Conservation (phyloP, 495 filamentous ascomycete genomes). For the Evernia prunastri region DNA sequence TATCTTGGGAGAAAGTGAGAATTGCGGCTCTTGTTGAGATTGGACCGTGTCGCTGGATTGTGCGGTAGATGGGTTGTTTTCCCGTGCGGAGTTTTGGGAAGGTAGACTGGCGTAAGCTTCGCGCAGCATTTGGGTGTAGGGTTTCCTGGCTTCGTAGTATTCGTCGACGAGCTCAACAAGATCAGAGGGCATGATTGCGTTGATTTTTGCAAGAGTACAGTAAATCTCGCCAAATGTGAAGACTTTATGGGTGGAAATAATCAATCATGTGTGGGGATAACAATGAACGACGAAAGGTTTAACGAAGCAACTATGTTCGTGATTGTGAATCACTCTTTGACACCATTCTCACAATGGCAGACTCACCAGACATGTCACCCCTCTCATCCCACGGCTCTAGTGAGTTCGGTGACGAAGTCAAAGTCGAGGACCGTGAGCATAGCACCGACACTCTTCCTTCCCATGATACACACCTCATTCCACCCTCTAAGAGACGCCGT, state of each 20-base stretch:
- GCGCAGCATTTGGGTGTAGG: conserved; percentile 2
- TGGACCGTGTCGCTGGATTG: not conserved
- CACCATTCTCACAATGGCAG: conserved; percentile 35
- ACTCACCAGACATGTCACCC: conserved; percentile 28
- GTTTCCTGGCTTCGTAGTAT: conserved; percentile 11
- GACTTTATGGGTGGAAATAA: not conserved
- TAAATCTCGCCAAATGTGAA: not conserved
- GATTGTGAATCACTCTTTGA: not conserved
- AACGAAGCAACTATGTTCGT: not conserved
- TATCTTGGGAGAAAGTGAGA: not conserved
- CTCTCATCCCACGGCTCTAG: conserved; percentile 43
- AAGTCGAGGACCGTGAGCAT: conserved; percentile 28
- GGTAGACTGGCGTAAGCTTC: not conserved
- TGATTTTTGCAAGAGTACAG: too few species aligned
- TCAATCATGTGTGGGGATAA: not conserved
- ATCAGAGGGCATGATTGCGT: not conserved
- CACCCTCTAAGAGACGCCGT: conserved; percentile 47
- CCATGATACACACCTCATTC: conserved; percentile 36
- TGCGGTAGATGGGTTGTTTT: not conserved
- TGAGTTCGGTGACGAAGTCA: conserved; percentile 45
- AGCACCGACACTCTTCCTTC: conserved; percentile 26
- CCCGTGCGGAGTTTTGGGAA: not conserved
- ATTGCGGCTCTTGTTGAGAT: not conserved
- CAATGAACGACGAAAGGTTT: not conserved
- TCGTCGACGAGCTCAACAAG: conserved; percentile 1